A percentile compares a stretch with the other conserved stretches of the same genome.
Evolutionary conservation across 139 green algal species (phyloP).

Genomic region (Tetradesmus lagerheimii): DNA sequence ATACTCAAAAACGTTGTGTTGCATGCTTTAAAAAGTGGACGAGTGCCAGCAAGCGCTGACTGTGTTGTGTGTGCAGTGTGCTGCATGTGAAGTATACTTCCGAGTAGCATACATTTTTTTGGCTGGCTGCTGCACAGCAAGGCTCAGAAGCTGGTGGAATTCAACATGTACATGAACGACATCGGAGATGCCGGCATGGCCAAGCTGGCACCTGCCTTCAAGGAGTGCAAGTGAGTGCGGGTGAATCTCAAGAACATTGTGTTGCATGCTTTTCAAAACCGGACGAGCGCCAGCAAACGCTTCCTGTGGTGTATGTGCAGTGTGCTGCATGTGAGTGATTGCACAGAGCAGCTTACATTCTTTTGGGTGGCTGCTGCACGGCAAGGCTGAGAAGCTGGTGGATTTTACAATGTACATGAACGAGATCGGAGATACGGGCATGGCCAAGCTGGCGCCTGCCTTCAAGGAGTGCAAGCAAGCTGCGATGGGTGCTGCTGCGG

Average conservation of each 20-base stretch:
- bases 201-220: conserved; percentile 48
- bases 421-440: conserved; percentile 88
- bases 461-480: conserved; percentile 48
- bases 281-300: too few species aligned
- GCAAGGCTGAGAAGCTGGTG: conserved; percentile 65
- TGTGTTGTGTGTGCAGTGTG: too few species aligned
- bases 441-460: conserved; percentile 55
- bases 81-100: too few species aligned
- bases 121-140: conserved; percentile 70
- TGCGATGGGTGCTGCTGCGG: not conserved
- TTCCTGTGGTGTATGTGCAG: too few species aligned
- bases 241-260: too few species aligned
- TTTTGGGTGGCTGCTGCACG: conserved; percentile 65
- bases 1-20: too few species aligned
- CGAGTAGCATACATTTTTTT: too few species aligned
- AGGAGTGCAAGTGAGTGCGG: conserved; percentile 44
- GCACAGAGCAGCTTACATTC: too few species aligned
- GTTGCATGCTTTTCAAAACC: not conserved
- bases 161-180: conserved; percentile 99
- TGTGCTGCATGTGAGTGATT: too few species aligned
- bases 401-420: conserved; percentile 99
- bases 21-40: too few species aligned
- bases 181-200: conserved; percentile 83
- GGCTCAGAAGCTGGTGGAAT: conserved; percentile 69
- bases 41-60: too few species aligned